phyloP scores from a whole-genome alignment of 805 yeast genomes.

The Vanderwaltozyma yarrowii region DNA sequence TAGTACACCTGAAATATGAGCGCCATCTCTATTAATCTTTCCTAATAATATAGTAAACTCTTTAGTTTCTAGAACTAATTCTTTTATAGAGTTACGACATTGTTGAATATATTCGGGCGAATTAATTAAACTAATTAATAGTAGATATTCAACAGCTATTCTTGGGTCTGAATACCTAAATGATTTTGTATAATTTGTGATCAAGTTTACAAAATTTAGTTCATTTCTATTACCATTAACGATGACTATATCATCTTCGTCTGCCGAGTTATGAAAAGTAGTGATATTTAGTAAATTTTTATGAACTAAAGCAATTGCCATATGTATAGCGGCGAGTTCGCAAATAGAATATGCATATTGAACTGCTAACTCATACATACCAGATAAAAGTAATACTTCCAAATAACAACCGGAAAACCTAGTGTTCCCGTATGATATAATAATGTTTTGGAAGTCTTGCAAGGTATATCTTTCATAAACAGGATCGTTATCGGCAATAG shows the following conservation, averaged over 20 bases:
- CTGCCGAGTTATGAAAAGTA: too few relatives aligned
- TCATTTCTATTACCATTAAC: constrained; percentile 12
- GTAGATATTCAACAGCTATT: constrained; percentile 83
- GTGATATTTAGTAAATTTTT: constrained; percentile 44
- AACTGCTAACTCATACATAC: constrained; percentile 74
- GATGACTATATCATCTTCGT: constrained; percentile 24
- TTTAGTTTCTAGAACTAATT: constrained; percentile 74
- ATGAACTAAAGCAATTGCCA: constrained; percentile 71
- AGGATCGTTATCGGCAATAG: constrained; percentile 36
- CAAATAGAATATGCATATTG: constrained; percentile 42
- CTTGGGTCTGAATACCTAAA: constrained; percentile 82
- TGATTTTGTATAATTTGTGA: constrained; percentile 73
- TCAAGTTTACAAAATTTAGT: constrained; percentile 44
- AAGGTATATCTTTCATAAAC: constrained; percentile 64
- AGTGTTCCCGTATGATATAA: constrained; percentile 61
- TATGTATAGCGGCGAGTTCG: constrained; percentile 83
- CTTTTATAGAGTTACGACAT: constrained; percentile 72
- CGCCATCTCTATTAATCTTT: constrained; percentile 68
- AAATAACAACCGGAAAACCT: constrained; percentile 66
- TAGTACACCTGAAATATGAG: constrained; percentile 70
- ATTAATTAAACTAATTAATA: constrained; percentile 50
- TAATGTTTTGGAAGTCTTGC: constrained; percentile 59
- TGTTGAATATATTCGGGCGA: constrained; percentile 39
- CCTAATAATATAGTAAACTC: constrained; percentile 78
- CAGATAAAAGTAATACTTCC: constrained; percentile 63